Evolutionary conservation across 768 basidiomycete species (phyloP), one percentile per base, ranked within the genome.

Genomic region (Termitomyces sp.): DNA sequence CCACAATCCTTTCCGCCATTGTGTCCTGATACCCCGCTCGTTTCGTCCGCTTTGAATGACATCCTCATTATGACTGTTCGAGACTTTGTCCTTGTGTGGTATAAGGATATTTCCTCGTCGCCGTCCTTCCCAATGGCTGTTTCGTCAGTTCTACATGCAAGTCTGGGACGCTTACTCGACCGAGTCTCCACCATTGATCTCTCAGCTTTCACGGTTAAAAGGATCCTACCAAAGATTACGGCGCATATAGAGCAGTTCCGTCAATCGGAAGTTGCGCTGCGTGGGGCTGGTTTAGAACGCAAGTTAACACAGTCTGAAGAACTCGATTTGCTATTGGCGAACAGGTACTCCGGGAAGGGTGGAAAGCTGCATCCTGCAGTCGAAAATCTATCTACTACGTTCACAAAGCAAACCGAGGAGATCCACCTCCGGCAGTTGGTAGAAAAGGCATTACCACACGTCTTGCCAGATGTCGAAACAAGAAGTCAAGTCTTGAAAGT

Each of bases 61-160:
- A 82, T 96, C 54, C 81, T 96, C 55, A 80, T 82, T n/a, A 80
- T 93, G 68, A 81, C 93, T 60, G 85, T 92, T 28, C 79, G 89
- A 52, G 93, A 95, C 75, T 98, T 97, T 70, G 86, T 99, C 20
- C 74, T 87, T 55, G 83, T 83, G 13, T 99, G 96, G 96, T 99
- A 96, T 77, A 79, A 80, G 64, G 82, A 85, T 18, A 78, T 98
- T 40, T 98, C 96, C 5, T 80, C 86, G 12, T 95, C 93, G 0
- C 86, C 91, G 4, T 84, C 93, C 4, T 98, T 99, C 70, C 95
- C 96, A 20, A 80, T 84, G 60, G 88, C 93, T 9, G 87, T 96
- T 51, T 91, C 94, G 2, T 75, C 77, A 1, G 79, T 89, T 9
- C 74, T 98, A 35, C 89, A 93, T 66, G 78, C 81, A 9, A 80